These are phyloP conservation scores for Trichosanthes cucumerina DNA, from an alignment of 306 rosid genomes.

Conservation along the genomic window DNA sequence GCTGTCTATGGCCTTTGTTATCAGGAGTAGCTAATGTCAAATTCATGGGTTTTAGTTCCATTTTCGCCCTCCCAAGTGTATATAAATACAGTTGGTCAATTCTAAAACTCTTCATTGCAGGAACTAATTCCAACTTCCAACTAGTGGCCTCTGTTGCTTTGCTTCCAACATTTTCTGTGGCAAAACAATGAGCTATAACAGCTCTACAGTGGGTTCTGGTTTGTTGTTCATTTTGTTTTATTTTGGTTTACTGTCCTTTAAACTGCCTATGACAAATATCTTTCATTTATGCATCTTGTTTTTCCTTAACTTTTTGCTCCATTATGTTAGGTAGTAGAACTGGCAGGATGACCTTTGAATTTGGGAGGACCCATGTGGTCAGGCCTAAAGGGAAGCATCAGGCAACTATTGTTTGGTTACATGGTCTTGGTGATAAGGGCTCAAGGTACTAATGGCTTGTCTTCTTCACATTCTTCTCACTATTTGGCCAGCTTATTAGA, in stretches of 20 bases:
- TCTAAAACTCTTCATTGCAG: slow-evolving; percentile 55
- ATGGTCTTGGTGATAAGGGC: slow-evolving; percentile 89
- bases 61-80: slow-evolving; percentile 27
- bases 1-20: slow-evolving; percentile 6
- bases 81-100: slow-evolving; percentile 52
- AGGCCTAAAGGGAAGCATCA: slow-evolving; percentile 85
- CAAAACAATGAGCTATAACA: slow-evolving; percentile 56
- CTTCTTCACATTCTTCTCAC: slow-evolving; percentile 1
- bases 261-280: not conserved
- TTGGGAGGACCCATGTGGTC: slow-evolving; percentile 90
- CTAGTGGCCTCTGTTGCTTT: slow-evolving; percentile 19
- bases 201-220: slow-evolving; percentile 60
- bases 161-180: slow-evolving; percentile 15
- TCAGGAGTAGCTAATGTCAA: slow-evolving; percentile 6
- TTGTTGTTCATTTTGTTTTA: not conserved
- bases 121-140: slow-evolving; percentile 26
- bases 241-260: not conserved
- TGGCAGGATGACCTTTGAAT: slow-evolving; percentile 54
- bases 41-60: slow-evolving; percentile 37
- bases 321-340: slow-evolving; percentile 58
- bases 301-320: slow-evolving; percentile 28
- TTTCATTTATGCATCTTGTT: slow-evolving; percentile 17
- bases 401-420: slow-evolving; percentile 90
- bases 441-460: slow-evolving; percentile 42
- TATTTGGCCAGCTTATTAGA: not conserved